Evolutionary conservation across 331 rosid species (phyloP).

Genomic region (Malus hybrid): DNA sequence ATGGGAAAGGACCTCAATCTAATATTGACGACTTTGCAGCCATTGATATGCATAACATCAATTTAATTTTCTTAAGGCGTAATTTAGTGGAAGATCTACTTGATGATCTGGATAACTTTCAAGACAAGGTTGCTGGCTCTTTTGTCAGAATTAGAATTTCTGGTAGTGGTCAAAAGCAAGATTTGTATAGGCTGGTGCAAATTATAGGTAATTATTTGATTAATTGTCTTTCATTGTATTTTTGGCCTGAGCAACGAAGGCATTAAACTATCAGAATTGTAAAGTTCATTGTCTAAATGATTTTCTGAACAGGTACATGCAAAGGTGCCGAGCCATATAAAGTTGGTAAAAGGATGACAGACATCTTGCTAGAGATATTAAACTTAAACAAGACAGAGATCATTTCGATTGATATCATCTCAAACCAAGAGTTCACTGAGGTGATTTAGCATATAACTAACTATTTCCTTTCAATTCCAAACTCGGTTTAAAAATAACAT

Average conservation of each 20-base stretch:
- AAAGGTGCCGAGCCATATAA: slow-evolving; percentile 94
- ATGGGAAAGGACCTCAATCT: slow-evolving; percentile 65
- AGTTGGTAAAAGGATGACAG: slow-evolving; percentile 92
- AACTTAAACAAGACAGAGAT: slow-evolving; percentile 97
- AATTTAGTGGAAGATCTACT: slow-evolving; percentile 82
- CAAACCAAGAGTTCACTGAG: slow-evolving; percentile 99
- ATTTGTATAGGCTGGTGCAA: slow-evolving; percentile 98
- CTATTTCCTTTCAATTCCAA: neutral
- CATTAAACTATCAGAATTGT: neutral
- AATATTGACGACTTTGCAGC: slow-evolving; percentile 95
- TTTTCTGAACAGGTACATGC: slow-evolving; percentile 77
- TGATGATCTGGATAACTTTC: slow-evolving; percentile 69
- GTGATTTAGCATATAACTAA: slow-evolving; percentile 38
- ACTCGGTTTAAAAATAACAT: neutral
- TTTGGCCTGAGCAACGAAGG: neutral
- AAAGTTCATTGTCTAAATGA: slow-evolving; percentile 9
- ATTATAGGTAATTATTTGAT: slow-evolving; percentile 64
- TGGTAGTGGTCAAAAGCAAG: slow-evolving; percentile 95
- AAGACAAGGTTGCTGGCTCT: slow-evolving; percentile 67
- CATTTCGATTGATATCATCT: slow-evolving; percentile 84
- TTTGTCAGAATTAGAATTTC: slow-evolving; percentile 98
- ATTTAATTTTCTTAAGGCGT: slow-evolving; percentile 79
- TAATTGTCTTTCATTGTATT: slow-evolving; percentile 3
- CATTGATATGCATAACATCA: slow-evolving; percentile 83
- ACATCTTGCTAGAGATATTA: slow-evolving; percentile 75